phyloP scores from a whole-genome alignment of 2,329 filamentous ascomycete genomes.

The Phyllosticta citriasiana region DNA sequence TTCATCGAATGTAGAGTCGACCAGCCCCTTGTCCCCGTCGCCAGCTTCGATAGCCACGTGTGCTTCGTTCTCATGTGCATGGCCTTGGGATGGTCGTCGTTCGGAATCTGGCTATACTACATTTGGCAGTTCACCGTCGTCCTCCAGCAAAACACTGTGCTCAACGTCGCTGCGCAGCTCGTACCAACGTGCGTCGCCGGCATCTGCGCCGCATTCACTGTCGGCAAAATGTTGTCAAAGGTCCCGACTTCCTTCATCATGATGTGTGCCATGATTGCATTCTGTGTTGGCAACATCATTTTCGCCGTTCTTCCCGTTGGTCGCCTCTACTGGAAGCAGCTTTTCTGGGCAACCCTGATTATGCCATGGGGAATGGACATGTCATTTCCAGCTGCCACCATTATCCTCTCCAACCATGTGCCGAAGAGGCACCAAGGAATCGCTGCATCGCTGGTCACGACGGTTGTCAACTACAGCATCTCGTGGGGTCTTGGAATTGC shows the following conservation, averaged over 20 bases:
- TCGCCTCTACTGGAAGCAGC: slow-evolving; percentile 35
- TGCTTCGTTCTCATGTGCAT: slow-evolving; percentile 48
- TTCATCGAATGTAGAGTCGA: slow-evolving; percentile 37
- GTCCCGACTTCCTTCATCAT: slow-evolving; percentile 23
- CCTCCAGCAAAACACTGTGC: slow-evolving; percentile 18
- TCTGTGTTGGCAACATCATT: slow-evolving; percentile 27
- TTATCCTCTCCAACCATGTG: slow-evolving; percentile 31
- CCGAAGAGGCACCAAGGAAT: slow-evolving; percentile 32
- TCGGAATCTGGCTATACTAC: slow-evolving; percentile 25
- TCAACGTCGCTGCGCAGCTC: slow-evolving; percentile 20
- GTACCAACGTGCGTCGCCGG: slow-evolving; percentile 21
- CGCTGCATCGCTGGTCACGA: slow-evolving; percentile 30
- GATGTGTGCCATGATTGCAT: slow-evolving; percentile 22
- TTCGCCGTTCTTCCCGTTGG: slow-evolving; percentile 30
- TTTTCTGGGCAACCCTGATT: slow-evolving; percentile 23
- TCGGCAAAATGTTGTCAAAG: slow-evolving; percentile 22
- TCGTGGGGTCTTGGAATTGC: slow-evolving; percentile 34
- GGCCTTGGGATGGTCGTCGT: slow-evolving; percentile 32
- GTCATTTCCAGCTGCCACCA: slow-evolving; percentile 31
- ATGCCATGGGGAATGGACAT: slow-evolving; percentile 34
- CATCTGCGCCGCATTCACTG: slow-evolving; percentile 21
- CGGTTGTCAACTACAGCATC: slow-evolving; percentile 34
- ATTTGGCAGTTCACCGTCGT: slow-evolving; percentile 20
- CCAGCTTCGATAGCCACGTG: slow-evolving; percentile 38
- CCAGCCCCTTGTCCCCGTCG: slow-evolving; percentile 49